phyloP scores from a whole-genome alignment of 1,284 basidiomycete species.

The Amylostereum areolatum region DNA sequence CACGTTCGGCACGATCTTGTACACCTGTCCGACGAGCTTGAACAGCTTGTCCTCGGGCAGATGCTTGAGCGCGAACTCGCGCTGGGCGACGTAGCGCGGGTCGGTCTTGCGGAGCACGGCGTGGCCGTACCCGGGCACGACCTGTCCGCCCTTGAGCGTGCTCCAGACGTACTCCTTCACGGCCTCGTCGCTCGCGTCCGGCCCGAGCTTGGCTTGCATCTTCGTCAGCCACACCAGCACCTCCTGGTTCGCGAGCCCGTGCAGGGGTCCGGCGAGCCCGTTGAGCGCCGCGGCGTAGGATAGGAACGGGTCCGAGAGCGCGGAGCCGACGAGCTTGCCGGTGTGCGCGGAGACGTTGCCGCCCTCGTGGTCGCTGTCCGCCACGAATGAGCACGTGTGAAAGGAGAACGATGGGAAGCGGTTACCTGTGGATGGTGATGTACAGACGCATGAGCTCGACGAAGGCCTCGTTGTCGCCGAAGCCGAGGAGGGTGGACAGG shows the following conservation, averaged over 20 bases:
- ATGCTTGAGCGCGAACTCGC: slow-evolving; percentile 91
- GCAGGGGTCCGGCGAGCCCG: slow-evolving; percentile 95
- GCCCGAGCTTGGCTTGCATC: slow-evolving; percentile 84
- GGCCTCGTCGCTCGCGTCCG: slow-evolving; percentile 75
- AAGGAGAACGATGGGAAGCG: neutral
- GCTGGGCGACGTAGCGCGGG: slow-evolving; percentile 94
- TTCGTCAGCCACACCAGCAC: slow-evolving; percentile 86
- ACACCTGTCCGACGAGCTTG: slow-evolving; percentile 90
- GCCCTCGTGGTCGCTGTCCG: slow-evolving; percentile 92
- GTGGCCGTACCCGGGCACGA: slow-evolving; percentile 94
- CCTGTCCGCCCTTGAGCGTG: slow-evolving; percentile 86
- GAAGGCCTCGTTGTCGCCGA: slow-evolving; percentile 84
- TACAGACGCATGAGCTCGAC: slow-evolving; percentile 95
- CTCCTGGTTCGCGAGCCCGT: slow-evolving; percentile 97
- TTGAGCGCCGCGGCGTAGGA: slow-evolving; percentile 91
- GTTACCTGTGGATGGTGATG: slow-evolving; percentile 89
- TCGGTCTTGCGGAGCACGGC: slow-evolving; percentile 97
- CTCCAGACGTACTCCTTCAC: slow-evolving; percentile 93
- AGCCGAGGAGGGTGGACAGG: slow-evolving; percentile 88
- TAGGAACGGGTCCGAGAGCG: slow-evolving; percentile 97
- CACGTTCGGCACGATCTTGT: slow-evolving; percentile 90
- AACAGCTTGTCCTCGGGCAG: slow-evolving; percentile 84
- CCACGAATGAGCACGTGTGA: neutral
- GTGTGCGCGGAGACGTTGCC: slow-evolving; percentile 98
- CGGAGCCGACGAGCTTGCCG: slow-evolving; percentile 94